Conservation (phyloP, 768 basidiomycete genomes). For the Pisolithus microcarpus region DNA sequence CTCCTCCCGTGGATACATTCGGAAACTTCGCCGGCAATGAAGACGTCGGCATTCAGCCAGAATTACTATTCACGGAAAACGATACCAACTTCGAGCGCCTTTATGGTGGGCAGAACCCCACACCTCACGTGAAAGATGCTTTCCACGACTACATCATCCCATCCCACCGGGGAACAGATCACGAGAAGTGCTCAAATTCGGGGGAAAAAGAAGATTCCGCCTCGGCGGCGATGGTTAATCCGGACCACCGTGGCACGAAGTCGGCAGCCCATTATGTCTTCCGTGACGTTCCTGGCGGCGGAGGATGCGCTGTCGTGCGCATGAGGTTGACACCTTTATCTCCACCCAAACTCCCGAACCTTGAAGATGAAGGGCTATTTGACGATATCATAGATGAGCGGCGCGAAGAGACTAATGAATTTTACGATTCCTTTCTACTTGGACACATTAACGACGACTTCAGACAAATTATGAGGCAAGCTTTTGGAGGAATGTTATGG, state of each 20-base stretch:
- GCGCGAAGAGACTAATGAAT: conserved; percentile 91
- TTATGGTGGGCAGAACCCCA: conserved; percentile 81
- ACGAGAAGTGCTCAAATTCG: conserved; percentile 25
- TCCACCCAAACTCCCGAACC: conserved; percentile 65
- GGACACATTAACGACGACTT: conserved; percentile 89
- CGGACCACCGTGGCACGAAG: conserved; percentile 84
- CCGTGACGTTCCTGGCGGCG: conserved; percentile 76
- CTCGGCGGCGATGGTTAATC: conserved; percentile 60
- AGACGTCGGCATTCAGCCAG: conserved; percentile 57
- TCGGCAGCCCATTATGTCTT: conserved; percentile 89
- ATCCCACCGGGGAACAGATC: conserved; percentile 60
- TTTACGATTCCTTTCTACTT: conserved; percentile 73
- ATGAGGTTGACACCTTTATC: conserved; percentile 81
- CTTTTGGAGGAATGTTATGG: conserved; percentile 96
- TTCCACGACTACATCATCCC: conserved; percentile 98
- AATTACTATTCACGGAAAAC: conserved; percentile 92
- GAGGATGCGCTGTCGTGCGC: conserved; percentile 92
- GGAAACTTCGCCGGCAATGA: conserved; percentile 61
- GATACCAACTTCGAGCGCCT: conserved; percentile 92
- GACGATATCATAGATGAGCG: conserved; percentile 88
- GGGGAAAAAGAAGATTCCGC: background rate
- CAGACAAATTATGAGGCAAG: conserved; percentile 94
- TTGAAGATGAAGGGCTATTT: conserved; percentile 84
- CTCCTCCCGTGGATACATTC: conserved; percentile 76
- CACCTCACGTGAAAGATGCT: conserved; percentile 86